A percentile compares a stretch with the other conserved stretches of the same genome.
These are phyloP conservation scores for Cordyceps javanica DNA, from an alignment of 2,329 filamentous ascomycete species.

Conservation along the genomic window DNA sequence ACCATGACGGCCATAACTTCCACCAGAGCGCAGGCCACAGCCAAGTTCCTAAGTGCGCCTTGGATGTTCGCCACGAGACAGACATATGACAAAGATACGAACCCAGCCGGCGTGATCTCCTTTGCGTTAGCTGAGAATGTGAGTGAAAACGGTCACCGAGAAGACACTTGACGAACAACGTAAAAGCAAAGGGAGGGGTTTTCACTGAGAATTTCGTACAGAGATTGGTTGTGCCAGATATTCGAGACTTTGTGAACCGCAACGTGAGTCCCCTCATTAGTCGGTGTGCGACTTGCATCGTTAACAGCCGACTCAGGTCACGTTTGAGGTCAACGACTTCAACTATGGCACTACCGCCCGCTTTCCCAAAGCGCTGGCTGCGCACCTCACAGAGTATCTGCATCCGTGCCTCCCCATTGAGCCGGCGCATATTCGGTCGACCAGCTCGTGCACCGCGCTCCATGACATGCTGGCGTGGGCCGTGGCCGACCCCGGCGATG, in stretches of 20 bases:
- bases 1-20: conserved; percentile 17
- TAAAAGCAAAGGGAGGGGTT: background rate
- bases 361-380: conserved; percentile 27
- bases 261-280: too few relatives aligned
- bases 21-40: conserved; percentile 20
- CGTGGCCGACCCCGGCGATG: conserved; percentile 32
- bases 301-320: conserved; percentile 18
- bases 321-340: conserved; percentile 24
- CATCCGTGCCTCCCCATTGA: conserved; percentile 24
- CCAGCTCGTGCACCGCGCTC: conserved; percentile 31
- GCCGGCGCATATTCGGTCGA: conserved; percentile 26
- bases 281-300: too few relatives aligned
- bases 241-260: conserved; percentile 22
- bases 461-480: conserved; percentile 35
- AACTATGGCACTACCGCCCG: conserved; percentile 30
- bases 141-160: background rate
- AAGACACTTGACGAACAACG: too few relatives aligned
- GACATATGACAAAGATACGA: conserved; percentile 32
- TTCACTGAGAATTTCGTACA: conserved; percentile 12
- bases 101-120: conserved; percentile 38
- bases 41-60: conserved; percentile 21
- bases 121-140: conserved; percentile 44
- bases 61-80: conserved; percentile 28
- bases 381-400: conserved; percentile 33
- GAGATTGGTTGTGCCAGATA: conserved; percentile 34